Base-by-base conservation (phyloP, 176 grass and related monocot genomes). In the Rhipidocladum racemiflorum region DNA sequence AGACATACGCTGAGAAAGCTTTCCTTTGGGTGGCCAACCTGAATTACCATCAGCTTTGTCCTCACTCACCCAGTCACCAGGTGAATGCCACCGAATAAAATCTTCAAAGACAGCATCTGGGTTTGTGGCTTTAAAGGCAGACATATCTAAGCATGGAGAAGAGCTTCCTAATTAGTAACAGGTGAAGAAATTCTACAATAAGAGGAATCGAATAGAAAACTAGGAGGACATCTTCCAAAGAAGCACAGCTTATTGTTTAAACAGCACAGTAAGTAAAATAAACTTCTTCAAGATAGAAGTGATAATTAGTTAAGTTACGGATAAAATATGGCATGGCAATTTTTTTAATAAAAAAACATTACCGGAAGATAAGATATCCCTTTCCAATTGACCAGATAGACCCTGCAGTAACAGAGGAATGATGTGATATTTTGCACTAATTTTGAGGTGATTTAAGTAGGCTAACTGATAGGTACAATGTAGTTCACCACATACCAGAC, bases 111-210 rank as follows among this genome's bases (percentile, higher is more conserved):
- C 87, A 50, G 89, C 85, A 68, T 95, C 91, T 80, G 92, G 96
- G 28, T 99, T 99, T 90, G 96, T 92, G 60, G 96, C 96, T 93
- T 99, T 99, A 88, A 99, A 99, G 49, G 96, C 96, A 65, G 96
- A 99, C 96, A 99, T 99, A 84, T 99, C 96, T 99, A 90, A 61
- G 29, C 59, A 90, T 73, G 73, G 38, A 59, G 17, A 0, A 79
- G 15, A 77, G 30, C 38, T 50, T 78, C 5, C 49, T 75, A 49
- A 85, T 86, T 78, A 90, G 67, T 72, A 78, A 39, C 38, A 83
- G 13, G 3, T 65, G 13, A 85, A 79, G 35, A 63, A 79, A 46
- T 61, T 40, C 6, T 42, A 68, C 2, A 73, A 72, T 24, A 65
- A 29, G 5, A 66, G 64, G 60, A 78, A 30, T 24, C 20, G 36